phyloP scores from a whole-genome alignment of 2,329 filamentous ascomycete species.

The Diaporthe longicolla region DNA sequence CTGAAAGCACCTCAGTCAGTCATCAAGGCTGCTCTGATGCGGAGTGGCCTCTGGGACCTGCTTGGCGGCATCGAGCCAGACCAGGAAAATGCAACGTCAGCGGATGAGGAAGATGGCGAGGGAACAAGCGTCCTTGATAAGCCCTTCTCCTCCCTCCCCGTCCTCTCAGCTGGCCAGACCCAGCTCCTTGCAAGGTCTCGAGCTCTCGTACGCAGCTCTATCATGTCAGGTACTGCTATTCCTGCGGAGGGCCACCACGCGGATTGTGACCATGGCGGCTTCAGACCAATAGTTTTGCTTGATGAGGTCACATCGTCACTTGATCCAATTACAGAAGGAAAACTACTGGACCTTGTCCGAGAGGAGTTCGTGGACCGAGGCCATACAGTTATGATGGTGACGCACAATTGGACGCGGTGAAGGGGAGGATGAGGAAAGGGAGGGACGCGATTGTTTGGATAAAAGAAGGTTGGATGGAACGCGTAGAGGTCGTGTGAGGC shows the following conservation, averaged over 20 bases:
- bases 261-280: background rate
- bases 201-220: slow-evolving; percentile 53
- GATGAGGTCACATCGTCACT: slow-evolving; percentile 53
- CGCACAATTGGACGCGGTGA: slow-evolving; percentile 44
- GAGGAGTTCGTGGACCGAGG: slow-evolving; percentile 43
- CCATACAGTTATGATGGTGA: slow-evolving; percentile 47
- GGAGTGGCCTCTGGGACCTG: slow-evolving; percentile 46
- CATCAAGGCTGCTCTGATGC: slow-evolving; percentile 57
- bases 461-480: slow-evolving; percentile 42
- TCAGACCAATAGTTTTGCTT: slow-evolving; percentile 52
- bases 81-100: slow-evolving; percentile 46
- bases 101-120: slow-evolving; percentile 10
- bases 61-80: slow-evolving; percentile 42
- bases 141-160: slow-evolving; percentile 39
- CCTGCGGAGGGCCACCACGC: background rate
- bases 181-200: slow-evolving; percentile 61
- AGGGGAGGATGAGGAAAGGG: slow-evolving; percentile 17
- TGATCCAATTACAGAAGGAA: slow-evolving; percentile 43
- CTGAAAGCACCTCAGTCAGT: slow-evolving; percentile 52
- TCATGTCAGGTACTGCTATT: slow-evolving; percentile 22
- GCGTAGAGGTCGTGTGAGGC: background rate
- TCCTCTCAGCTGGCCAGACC: slow-evolving; percentile 54
- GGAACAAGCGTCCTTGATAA: slow-evolving; percentile 49
- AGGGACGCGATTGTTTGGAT: slow-evolving; percentile 44
- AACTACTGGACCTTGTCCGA: slow-evolving; percentile 42